phyloP scores from a whole-genome alignment of 352 stramenopile genomes.

The Globisporangium nunn region DNA sequence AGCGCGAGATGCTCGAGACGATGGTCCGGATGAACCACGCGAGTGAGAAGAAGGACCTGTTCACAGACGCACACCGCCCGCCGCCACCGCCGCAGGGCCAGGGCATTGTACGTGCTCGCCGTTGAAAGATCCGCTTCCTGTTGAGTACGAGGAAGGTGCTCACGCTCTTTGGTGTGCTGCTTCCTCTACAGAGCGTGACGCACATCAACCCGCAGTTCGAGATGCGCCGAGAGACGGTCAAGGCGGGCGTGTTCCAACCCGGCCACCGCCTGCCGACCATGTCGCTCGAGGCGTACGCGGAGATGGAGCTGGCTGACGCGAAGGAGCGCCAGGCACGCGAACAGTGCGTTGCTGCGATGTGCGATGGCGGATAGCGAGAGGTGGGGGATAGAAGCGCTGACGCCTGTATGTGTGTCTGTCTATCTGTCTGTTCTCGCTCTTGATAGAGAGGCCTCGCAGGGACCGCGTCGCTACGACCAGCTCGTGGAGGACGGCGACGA shows the following conservation, averaged over 20 bases:
- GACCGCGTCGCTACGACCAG: slow-evolving; percentile 89
- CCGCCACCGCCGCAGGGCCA: slow-evolving; percentile 57
- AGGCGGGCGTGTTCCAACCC: slow-evolving; percentile 90
- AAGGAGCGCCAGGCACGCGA: slow-evolving; percentile 81
- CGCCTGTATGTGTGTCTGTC: not conserved
- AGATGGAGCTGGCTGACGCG: slow-evolving; percentile 84
- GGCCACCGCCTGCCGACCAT: slow-evolving; percentile 95
- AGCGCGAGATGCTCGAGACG: slow-evolving; percentile 81
- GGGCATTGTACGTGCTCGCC: slow-evolving; percentile 52
- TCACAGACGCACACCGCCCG: slow-evolving; percentile 58
- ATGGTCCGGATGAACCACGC: slow-evolving; percentile 78
- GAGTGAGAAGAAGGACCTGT: slow-evolving; percentile 49
- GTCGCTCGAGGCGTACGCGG: slow-evolving; percentile 90
- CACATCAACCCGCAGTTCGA: slow-evolving; percentile 83
- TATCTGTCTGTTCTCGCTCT: not conserved
- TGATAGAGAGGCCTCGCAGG: slow-evolving; percentile 47
- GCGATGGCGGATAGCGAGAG: not conserved
- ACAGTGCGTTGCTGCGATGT: slow-evolving; percentile 27
- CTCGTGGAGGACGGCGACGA: slow-evolving; percentile 93
- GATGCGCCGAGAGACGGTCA: slow-evolving; percentile 84
- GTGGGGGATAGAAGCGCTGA: not conserved
- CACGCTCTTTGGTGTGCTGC: not conserved
- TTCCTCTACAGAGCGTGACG: slow-evolving; percentile 55
- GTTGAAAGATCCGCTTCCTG: not conserved
- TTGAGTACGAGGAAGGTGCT: not conserved